Conservation (phyloP, 768 basidiomycete genomes). For the Hirschioporus abietinus region DNA sequence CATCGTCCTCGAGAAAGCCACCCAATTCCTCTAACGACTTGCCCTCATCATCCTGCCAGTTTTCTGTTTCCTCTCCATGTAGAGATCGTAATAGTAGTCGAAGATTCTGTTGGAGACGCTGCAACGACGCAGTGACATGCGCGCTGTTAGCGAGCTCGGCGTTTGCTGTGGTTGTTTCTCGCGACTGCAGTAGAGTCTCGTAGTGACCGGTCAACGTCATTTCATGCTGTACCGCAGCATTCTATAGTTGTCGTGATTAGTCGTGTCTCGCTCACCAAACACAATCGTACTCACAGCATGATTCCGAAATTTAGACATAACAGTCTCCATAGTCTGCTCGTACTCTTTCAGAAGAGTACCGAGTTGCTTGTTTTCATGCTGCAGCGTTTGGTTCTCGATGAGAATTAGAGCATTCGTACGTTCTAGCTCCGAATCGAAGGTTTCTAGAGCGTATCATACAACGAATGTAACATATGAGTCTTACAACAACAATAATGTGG, state of each 20-base stretch:
- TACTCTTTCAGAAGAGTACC: conserved; percentile 88
- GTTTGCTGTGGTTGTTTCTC: conserved; percentile 51
- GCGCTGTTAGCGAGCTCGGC: conserved; percentile 54
- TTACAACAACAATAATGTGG: not conserved
- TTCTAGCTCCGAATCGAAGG: conserved; percentile 90
- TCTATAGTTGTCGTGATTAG: conserved; percentile 34
- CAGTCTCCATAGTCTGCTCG: conserved; percentile 88
- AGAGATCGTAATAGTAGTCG: conserved; percentile 69
- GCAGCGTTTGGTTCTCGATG: conserved; percentile 87
- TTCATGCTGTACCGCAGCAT: conserved; percentile 91
- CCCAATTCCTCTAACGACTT: conserved; percentile 2
- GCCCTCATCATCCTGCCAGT: conserved; percentile 14
- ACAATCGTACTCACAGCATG: conserved; percentile 62
- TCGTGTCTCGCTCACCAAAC: not conserved
- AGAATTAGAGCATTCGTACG: conserved; percentile 83
- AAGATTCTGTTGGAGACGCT: conserved; percentile 64
- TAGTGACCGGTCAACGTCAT: conserved; percentile 85
- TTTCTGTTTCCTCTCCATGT: conserved; percentile 48
- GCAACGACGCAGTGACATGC: conserved; percentile 59
- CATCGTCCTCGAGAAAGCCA: conserved; percentile 34
- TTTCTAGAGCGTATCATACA: conserved; percentile 46
- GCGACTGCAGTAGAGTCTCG: conserved; percentile 68
- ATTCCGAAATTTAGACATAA: conserved; percentile 94
- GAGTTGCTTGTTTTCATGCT: conserved; percentile 95
- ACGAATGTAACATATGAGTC: not conserved